Evolutionary conservation across 306 rosid genomes (phyloP), one percentile per base, ranked within the genome.

Genomic region (Lotus japonicus): DNA sequence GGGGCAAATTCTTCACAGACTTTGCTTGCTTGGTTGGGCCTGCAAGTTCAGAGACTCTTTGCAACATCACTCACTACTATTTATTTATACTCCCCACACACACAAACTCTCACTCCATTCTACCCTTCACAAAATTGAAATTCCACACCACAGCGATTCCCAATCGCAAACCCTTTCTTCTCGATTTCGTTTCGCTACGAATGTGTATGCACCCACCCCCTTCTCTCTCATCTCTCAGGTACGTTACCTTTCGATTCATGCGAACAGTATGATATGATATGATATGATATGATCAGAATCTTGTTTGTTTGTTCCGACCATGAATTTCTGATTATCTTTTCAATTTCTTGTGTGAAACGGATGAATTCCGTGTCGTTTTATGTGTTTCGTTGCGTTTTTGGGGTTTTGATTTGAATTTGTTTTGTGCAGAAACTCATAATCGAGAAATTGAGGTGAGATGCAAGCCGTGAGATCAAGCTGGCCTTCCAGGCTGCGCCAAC

Each of bases 401-500:
- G 53, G 48, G 31, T 48, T 26, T 64, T 38, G 12, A 26, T 55
- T 54, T 45, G 38, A 48, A 36, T 57, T 41, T 58, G 53, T 72
- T 35, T 50, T 51, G 58, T 50, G 70, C 79, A 74, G 85, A 80
- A 79, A 90, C 79, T 71, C 64, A 48, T 70, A 83, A 86, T 86
- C 76, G 84, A 75, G 89, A 80, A 78, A 79, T 72, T 70, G 90
- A 64, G 85, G 84, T 75, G 84, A 77, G 84, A 91, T 91, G 97
- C 60, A 87, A 68, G 70, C 96, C 70, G 76, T 80, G 61, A 81
- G 92, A 86, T 85, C 96, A 70, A 85, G 85, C 78, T 86, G 91
- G 88, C 97, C 95, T 62, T 91, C 96, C 53, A 75, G 97, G 86
- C 79, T 88, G 73, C 94, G 96, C 46, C 96, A 88, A 63, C 91